Evolutionary conservation across 768 basidiomycete species (phyloP), one percentile per base, ranked within the genome.

Genomic region (Leccinum aurantiacum): DNA sequence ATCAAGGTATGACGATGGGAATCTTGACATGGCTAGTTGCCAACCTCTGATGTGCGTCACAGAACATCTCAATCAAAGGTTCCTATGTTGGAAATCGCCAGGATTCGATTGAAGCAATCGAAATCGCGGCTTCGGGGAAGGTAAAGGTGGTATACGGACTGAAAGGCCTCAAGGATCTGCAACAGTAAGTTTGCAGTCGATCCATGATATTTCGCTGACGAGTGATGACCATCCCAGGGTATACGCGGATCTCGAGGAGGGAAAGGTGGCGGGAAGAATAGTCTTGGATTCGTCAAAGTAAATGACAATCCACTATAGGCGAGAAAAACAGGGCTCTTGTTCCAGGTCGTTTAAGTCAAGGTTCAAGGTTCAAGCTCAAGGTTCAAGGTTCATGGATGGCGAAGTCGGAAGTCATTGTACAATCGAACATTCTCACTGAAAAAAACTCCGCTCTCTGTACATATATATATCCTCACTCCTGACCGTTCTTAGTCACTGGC

Each of bases 51-150:
- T 13, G 24, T 24, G 17, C 11, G 4, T 6, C 19, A 15, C 51
- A 74, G 70, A 80, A 46, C 22, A 61, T 70, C 8, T 53, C 60
- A 13, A 63, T 66, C 69, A 60, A 67, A 54, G 62, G 67, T 9
- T 83, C 81, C 3, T 81, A 80, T 57, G 77, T 81, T 14, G 86
- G 90, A 1, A 93, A 92, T 73, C 84, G 90, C 41, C 91, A 93
- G 72, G 94, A 95, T 68, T 86, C 92, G 3, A 72, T 82, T 10
- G 93, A 96, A 72, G 90, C 94, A 0, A 75, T 95, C 48, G 82
- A 84, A 3, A 86, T 95, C 52, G 93, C 91, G 1, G 81, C 86
- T 0, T 69, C 77, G 35, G 91, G 90, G 14, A 82, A 83, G 55
- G 88, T 93, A 56, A 88, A 84, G 69, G 84, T 85, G 59, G 78